Base-by-base conservation (phyloP, 2,329 filamentous ascomycete species). In the Aspergillus sp. region DNA sequence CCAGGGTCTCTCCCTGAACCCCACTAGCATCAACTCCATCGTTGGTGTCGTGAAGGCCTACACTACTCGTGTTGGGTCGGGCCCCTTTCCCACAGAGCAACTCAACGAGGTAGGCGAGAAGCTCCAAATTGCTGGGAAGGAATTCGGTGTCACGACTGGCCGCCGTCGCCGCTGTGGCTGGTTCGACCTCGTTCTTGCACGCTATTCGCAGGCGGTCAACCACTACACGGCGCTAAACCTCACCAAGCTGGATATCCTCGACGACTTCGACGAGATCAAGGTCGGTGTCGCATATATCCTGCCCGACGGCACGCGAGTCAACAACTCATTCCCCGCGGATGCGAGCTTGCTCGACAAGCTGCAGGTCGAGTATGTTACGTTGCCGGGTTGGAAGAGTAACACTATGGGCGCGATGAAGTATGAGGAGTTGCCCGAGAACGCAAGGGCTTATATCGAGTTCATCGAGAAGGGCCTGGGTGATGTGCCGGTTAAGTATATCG, bases 1-100 rank as follows among this genome's bases (percentile, higher is more conserved):
- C 57, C 79, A 79, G 42, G 79, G 79, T 27, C 72, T 82, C 10
- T 78, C 78, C 34, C 64, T 82, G 34, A 77, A 75, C 60, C 79
- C 77, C 45, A 69, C 73, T 47, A 75, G 73, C 51, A 73, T 83
- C 55, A 74, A 72, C 49, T 73, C 75, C 50, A 74, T 80, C 46
- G 77, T 83, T 55, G 80, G 80, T 46, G 80, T 83, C 2, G 76
- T 82, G 41, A 83, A 83, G 61, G 80, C 80, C 29, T 83, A 83
- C 70, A 81, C 79, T 40, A 81, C 79, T 3, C 75, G 77, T 42
- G 77, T 79, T 30, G 73, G 71, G 54, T 77, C 74, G 12, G 80
- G 80, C 2, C 80, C 80, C 5, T 82, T 83, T 68, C 80, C 80
- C 2, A 80, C 76, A 7, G 80, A 83, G 60, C 77, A 80, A 59